Percentiles rank a stretch among this genome's conserved stretches.
Evolutionary conservation across 192 early-diverging fungal species (phyloP).

Genomic region (Lobulomyces angularis): DNA sequence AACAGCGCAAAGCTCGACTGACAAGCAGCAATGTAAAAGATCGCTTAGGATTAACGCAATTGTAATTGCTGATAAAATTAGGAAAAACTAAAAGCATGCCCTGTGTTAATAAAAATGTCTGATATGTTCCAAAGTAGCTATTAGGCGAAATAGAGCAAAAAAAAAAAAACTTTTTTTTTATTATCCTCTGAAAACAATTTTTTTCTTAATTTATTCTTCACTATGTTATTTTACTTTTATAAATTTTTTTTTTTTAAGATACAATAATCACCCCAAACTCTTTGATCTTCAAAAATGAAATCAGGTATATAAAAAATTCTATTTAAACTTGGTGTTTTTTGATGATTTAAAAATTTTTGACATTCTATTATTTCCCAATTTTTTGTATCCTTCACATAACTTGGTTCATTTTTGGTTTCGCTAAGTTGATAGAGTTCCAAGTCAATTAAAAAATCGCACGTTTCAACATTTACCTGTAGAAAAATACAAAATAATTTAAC

Average conservation of each 20-base stretch:
- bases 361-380: conserved; percentile 50
- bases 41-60: no score
- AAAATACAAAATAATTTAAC: background rate
- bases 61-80: no score
- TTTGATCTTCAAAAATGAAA: conserved; percentile 10
- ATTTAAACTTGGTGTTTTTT: conserved; percentile 26
- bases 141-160: no score
- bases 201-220: no score
- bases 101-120: no score
- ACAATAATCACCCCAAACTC: conserved; percentile 56
- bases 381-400: conserved; percentile 36
- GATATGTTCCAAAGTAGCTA: no score
- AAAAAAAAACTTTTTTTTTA: no score
- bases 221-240: conserved; percentile 3
- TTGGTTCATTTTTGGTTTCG: conserved; percentile 21
- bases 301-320: conserved; percentile 44
- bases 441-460: conserved; percentile 62
- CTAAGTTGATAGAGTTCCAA: conserved; percentile 16
- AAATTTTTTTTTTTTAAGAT: conserved; percentile 20
- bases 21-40: no score
- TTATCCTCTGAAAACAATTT: no score
- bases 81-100: no score
- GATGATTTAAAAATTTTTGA: conserved; percentile 50
- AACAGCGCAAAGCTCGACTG: no score
- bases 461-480: conserved; percentile 21